Percentiles rank a stretch among this genome's conserved stretches.
These are phyloP conservation scores for Lecanosticta acicola DNA, from an alignment of 2,329 filamentous ascomycete species.

Conservation along the genomic window DNA sequence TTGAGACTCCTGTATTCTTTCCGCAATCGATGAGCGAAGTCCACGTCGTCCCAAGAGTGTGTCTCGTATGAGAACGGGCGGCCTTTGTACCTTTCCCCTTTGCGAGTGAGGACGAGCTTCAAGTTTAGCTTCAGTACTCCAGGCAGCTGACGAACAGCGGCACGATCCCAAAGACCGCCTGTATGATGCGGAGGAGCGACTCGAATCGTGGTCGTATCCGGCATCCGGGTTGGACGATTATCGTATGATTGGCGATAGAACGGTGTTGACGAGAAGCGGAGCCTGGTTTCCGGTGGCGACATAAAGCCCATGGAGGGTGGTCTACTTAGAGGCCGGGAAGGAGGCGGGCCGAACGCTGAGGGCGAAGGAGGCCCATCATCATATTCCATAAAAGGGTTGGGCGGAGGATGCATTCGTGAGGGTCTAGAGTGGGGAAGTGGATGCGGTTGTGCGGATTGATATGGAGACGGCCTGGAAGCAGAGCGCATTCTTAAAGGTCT, in stretches of 20 bases:
- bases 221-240: not conserved
- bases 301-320: too few relatives aligned
- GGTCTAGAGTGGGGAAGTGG: too few relatives aligned
- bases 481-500: too few relatives aligned
- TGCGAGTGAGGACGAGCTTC: slow-evolving; percentile 15
- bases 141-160: slow-evolving; percentile 3
- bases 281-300: too few relatives aligned
- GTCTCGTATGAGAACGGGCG: slow-evolving; percentile 4
- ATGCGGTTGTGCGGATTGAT: too few relatives aligned
- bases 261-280: not conserved
- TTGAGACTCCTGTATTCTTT: slow-evolving; percentile 14
- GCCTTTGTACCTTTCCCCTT: slow-evolving; percentile 15
- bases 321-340: too few relatives aligned
- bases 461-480: too few relatives aligned
- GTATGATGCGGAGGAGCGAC: slow-evolving; percentile 1
- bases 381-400: too few relatives aligned
- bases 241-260: not conserved
- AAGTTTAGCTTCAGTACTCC: slow-evolving; percentile 5
- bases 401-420: too few relatives aligned
- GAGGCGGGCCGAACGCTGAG: too few relatives aligned
- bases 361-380: too few relatives aligned
- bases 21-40: slow-evolving; percentile 9
- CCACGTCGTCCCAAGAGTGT: slow-evolving; percentile 14
- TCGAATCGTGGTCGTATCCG: not conserved
- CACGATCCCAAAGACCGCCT: slow-evolving; percentile 12